phyloP scores from a whole-genome alignment of 495 filamentous ascomycete genomes.

The Penicillium nucicola region DNA sequence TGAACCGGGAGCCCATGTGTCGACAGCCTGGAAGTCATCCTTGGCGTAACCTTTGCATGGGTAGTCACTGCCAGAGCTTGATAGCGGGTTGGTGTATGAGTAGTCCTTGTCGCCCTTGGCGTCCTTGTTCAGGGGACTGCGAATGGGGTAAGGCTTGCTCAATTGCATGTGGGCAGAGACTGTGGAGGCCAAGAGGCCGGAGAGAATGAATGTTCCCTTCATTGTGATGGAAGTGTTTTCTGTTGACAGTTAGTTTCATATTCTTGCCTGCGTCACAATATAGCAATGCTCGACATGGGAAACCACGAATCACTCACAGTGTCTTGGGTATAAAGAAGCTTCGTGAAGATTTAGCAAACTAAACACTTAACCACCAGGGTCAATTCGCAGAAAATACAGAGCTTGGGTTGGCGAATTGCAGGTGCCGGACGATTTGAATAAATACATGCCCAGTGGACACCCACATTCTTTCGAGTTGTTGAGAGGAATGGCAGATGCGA shows the following conservation, averaged over 20 bases:
- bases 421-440: slow-evolving; percentile 7
- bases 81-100: slow-evolving; percentile 48
- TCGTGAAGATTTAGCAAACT: neutral
- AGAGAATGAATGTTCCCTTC: slow-evolving; percentile 34
- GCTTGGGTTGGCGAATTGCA: slow-evolving; percentile 3
- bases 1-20: slow-evolving; percentile 39
- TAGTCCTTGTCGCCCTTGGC: slow-evolving; percentile 42
- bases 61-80: slow-evolving; percentile 39
- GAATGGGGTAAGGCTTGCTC: slow-evolving; percentile 43
- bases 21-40: slow-evolving; percentile 43
- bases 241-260: neutral
- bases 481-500: slow-evolving; percentile 24
- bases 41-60: slow-evolving; percentile 53
- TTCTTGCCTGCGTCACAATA: neutral
- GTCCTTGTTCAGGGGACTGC: slow-evolving; percentile 44
- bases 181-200: slow-evolving; percentile 34
- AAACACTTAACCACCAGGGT: slow-evolving; percentile 23
- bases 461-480: slow-evolving; percentile 15
- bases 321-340: slow-evolving; percentile 5
- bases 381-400: slow-evolving; percentile 1
- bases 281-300: neutral
- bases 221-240: slow-evolving; percentile 27
- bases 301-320: slow-evolving; percentile 2
- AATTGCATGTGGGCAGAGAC: slow-evolving; percentile 47
- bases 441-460: slow-evolving; percentile 14